Base-by-base conservation (phyloP, 225 moss, liverwort and hornwort species). In the Antitrichia curtipendula region DNA sequence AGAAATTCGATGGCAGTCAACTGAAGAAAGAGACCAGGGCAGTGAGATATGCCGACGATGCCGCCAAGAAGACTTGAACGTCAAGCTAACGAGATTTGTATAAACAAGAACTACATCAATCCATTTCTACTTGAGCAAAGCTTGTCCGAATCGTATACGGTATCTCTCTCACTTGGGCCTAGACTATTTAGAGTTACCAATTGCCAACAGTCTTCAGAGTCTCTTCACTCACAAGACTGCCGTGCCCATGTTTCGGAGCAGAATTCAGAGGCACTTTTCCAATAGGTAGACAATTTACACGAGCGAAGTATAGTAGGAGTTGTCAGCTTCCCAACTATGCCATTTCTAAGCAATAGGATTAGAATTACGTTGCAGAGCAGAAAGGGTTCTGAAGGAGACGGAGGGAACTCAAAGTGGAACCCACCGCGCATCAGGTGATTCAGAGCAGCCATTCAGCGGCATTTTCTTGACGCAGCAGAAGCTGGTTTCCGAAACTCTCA, bases 331-430 rank as follows among this genome's bases (percentile, higher is more conserved):
- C 20, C 13, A 34, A 41, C 16, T 20, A 31, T 45, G 22, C 36
- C 16, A 45, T 50, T 81, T 25, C 50, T 50, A 50, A 50, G 14
- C 53, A 15, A 45, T 15, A 81, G 80, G 34, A 57, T 83, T 38
- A 20, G 64, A 38, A 80, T 66, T 16, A 3, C 22, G 24, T 38
- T 79, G 70, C 49, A 6, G 77, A 78, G 86, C 25, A 64, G 71
- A 49, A 90, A 87, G 88, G 86, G 36, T 45, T 87, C 78, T 25
- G 84, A 92, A 40, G 92, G 90, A 86, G 90, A 92, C 73, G 90
- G 88, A 72, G 92, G 90, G 21, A 86, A 73, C 58, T 86, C 90
- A 56, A 84, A 77, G 52, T 92, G 90, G 90, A 92, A 92, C 40
- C 90, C 90, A 59, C 90, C 90, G 40, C 58, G 76, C 50, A 47